Evolutionary conservation across 148 eudicot species (phyloP).

Genomic region (Dianthus caryophyllus): DNA sequence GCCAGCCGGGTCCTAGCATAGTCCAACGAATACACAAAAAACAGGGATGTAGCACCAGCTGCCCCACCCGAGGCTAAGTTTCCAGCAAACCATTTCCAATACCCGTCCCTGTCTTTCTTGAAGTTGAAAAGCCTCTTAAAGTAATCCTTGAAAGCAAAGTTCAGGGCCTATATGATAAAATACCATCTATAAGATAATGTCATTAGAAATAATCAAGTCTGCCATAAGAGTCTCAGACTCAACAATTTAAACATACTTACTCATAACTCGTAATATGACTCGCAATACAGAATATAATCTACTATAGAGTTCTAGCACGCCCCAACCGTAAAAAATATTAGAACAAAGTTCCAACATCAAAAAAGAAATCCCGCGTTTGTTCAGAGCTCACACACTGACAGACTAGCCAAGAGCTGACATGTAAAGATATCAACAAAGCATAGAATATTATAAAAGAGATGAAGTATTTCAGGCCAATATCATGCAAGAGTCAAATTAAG

Average conservation of each 20-base stretch:
- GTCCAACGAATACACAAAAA: conserved; percentile 66
- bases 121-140: conserved; percentile 65
- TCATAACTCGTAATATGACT: too few relatives aligned
- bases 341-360: background rate
- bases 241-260: background rate
- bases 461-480: background rate
- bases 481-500: background rate
- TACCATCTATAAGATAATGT: background rate
- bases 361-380: background rate
- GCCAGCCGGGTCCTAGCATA: conserved; percentile 66
- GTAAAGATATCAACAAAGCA: background rate
- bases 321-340: background rate
- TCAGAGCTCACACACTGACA: too few relatives aligned
- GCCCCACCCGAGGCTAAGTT: conserved; percentile 67
- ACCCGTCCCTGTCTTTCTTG: conserved; percentile 43
- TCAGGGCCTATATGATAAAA: conserved; percentile 44
- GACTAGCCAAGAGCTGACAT: background rate
- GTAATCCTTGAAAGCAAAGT: conserved; percentile 74
- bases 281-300: background rate
- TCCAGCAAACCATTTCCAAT: too few relatives aligned
- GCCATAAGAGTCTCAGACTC: background rate
- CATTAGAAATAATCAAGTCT: background rate
- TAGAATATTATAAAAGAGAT: background rate
- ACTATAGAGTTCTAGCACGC: background rate
- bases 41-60: conserved; percentile 70